Evolutionary conservation across 805 yeast genomes (phyloP).

Genomic region (Ascoidea asiatica): DNA sequence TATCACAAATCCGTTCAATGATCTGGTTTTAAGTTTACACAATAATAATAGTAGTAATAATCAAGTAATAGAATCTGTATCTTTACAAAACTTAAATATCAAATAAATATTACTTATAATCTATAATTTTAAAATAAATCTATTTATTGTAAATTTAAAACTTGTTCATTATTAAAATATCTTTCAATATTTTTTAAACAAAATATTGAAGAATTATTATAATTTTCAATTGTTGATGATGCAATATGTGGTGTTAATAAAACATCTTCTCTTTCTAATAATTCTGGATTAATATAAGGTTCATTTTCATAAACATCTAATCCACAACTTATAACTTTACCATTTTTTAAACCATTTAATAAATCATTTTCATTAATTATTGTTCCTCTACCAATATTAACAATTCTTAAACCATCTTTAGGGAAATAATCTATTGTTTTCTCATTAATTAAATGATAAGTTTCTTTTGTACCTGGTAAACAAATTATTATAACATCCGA

Average conservation of each 20-base stretch:
- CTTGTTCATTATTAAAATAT: neutral
- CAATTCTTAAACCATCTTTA: slow-evolving; percentile 28
- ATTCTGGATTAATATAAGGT: slow-evolving; percentile 24
- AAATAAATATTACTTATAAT: no score
- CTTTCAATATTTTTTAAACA: slow-evolving; percentile 30
- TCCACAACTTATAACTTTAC: slow-evolving; percentile 41
- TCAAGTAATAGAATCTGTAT: no score
- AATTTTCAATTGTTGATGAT: slow-evolving; percentile 36
- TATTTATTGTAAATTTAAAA: no score
- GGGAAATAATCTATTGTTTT: slow-evolving; percentile 23
- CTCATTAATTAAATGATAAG: slow-evolving; percentile 32
- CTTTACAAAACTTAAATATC: no score
- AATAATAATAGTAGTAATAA: no score
- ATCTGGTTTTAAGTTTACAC: no score
- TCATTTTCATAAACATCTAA: slow-evolving; percentile 48
- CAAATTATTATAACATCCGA: slow-evolving; percentile 43
- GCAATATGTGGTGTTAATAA: slow-evolving; percentile 52
- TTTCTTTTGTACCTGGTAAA: slow-evolving; percentile 42
- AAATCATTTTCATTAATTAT: slow-evolving; percentile 39
- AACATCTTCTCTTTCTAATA: slow-evolving; percentile 25
- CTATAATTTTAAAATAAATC: no score
- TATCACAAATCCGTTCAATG: no score
- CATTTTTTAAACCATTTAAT: slow-evolving; percentile 26
- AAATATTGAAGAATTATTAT: slow-evolving; percentile 26
- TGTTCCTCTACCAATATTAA: slow-evolving; percentile 50